phyloP scores from a whole-genome alignment of 306 rosid genomes.

The Luffa aegyptiaca region DNA sequence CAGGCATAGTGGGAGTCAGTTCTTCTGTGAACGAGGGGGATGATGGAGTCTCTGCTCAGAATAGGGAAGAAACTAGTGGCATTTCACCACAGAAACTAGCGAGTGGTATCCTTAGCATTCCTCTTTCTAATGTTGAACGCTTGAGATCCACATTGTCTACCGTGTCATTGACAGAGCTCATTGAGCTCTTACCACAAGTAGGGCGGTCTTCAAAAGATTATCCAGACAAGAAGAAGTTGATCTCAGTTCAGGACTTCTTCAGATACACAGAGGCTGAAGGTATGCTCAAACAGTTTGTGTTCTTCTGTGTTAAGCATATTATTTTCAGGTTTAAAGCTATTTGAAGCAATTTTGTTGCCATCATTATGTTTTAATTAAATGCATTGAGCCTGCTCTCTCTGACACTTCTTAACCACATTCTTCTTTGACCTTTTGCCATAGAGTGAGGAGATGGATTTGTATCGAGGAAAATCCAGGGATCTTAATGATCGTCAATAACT shows the following conservation, averaged over 20 bases:
- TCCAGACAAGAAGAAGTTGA: conserved; percentile 91
- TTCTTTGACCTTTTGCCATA: background rate
- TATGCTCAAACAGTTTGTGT: conserved; percentile 21
- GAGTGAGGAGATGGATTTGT: background rate
- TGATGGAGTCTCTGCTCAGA: conserved; percentile 31
- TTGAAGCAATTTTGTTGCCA: background rate
- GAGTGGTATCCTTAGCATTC: conserved; percentile 66
- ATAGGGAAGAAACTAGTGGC: conserved; percentile 49
- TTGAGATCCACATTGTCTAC: conserved; percentile 82
- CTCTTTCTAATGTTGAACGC: conserved; percentile 96
- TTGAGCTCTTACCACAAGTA: conserved; percentile 81
- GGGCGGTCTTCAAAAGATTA: conserved; percentile 73
- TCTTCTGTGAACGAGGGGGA: conserved; percentile 53
- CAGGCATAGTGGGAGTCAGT: conserved; percentile 50
- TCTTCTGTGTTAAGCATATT: conserved; percentile 7
- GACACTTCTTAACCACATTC: background rate
- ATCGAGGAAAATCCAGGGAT: background rate
- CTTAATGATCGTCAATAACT: background rate
- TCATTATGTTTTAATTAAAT: background rate
- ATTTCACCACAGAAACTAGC: conserved; percentile 78
- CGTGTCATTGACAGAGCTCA: conserved; percentile 73
- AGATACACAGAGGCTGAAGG: conserved; percentile 99
- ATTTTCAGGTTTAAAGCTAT: background rate
- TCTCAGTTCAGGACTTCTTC: conserved; percentile 95
- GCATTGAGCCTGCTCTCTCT: background rate